These are phyloP conservation scores for Chrysosporium queenslandicum DNA, from an alignment of 2,329 filamentous ascomycete species.

Conservation along the genomic window DNA sequence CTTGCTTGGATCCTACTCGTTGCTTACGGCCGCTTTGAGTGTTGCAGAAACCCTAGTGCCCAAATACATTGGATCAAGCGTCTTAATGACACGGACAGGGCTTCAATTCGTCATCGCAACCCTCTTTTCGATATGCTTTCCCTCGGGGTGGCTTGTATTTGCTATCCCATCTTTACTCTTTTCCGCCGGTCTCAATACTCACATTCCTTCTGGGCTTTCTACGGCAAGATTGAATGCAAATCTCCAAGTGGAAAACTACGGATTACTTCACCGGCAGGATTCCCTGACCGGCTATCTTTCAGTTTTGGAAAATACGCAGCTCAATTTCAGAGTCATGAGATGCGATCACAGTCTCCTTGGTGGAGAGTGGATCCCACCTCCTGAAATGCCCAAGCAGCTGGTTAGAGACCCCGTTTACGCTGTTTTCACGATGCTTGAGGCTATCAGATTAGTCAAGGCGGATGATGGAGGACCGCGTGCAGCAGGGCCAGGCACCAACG, in stretches of 20 bases:
- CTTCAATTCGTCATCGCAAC: constrained; percentile 59
- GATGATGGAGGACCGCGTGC: constrained; percentile 28
- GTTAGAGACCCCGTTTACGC: constrained; percentile 83
- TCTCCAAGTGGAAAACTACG: constrained; percentile 57
- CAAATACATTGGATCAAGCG: constrained; percentile 49
- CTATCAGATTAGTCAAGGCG: constrained; percentile 66
- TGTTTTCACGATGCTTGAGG: constrained; percentile 92
- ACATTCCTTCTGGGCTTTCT: constrained; percentile 54
- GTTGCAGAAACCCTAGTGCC: constrained; percentile 35
- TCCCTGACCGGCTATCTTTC: constrained; percentile 88
- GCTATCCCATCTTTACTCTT: constrained; percentile 58
- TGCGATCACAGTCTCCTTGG: constrained; percentile 92
- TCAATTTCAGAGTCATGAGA: constrained; percentile 69
- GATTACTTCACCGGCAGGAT: constrained; percentile 69
- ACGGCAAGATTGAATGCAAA: constrained; percentile 56
- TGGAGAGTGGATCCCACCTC: constrained; percentile 67
- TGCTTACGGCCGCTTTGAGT: constrained; percentile 47
- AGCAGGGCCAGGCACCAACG: constrained; percentile 59
- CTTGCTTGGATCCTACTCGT: constrained; percentile 55
- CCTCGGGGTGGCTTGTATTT: constrained; percentile 57
- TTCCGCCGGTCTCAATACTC: constrained; percentile 61
- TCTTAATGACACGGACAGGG: constrained; percentile 60
- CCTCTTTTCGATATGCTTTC: constrained; percentile 55
- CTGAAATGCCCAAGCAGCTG: constrained; percentile 42
- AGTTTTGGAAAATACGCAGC: constrained; percentile 63